Percentiles rank a stretch among this genome's conserved stretches.
phyloP scores from a whole-genome alignment of 805 yeast species.

The Kodamaea hsintzibuensis region DNA sequence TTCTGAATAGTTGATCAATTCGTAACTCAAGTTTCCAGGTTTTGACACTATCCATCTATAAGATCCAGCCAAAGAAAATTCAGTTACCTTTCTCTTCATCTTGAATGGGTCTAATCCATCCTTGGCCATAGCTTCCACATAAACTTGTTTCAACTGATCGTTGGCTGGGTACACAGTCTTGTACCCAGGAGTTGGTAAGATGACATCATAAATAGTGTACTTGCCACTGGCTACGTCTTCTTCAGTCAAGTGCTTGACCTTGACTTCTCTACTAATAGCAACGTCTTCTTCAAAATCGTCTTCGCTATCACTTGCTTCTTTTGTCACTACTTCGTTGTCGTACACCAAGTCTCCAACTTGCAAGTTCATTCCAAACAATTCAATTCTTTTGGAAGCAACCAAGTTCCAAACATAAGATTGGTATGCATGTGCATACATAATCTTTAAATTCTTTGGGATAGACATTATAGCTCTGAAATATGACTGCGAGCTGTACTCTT shows the following conservation, averaged over 20 bases:
- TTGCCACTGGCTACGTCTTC: conserved; percentile 64
- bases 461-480: conserved; percentile 81
- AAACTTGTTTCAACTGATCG: conserved; percentile 55
- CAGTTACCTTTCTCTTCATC: conserved; percentile 83
- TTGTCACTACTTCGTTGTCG: conserved; percentile 24
- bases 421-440: conserved; percentile 97
- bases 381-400: conserved; percentile 76
- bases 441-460: conserved; percentile 86
- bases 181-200: conserved; percentile 95
- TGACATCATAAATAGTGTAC: conserved; percentile 76
- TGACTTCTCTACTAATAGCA: conserved; percentile 52
- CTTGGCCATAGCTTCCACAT: conserved; percentile 69
- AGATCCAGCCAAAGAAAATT: conserved; percentile 89
- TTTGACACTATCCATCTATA: conserved; percentile 73
- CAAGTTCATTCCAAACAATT: conserved; percentile 64
- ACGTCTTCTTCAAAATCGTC: conserved; percentile 73
- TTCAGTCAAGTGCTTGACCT: conserved; percentile 74
- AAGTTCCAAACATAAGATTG: conserved; percentile 95
- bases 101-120: conserved; percentile 83
- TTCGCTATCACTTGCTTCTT: conserved; percentile 24
- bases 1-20: conserved; percentile 58
- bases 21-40: conserved; percentile 64
- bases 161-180: conserved; percentile 86
- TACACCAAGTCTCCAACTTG: conserved; percentile 82
- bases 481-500: conserved; percentile 49